Conservation (phyloP, 306 rosid species). For the Lotus japonicus region DNA sequence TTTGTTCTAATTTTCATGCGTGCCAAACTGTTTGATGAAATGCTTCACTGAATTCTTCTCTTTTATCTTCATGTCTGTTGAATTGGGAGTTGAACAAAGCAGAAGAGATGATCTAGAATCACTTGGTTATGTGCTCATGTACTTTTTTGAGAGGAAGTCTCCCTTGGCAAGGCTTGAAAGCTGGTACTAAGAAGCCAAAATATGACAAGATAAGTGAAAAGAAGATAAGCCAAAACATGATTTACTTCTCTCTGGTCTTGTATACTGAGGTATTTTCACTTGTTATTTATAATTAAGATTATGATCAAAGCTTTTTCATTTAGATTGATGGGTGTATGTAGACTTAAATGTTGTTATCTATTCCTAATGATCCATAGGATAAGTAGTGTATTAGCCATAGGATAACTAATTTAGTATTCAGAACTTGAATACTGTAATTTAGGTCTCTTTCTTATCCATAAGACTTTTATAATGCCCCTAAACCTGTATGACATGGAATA, state of each 20-base stretch:
- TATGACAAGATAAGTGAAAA: no score
- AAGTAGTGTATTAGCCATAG: background rate
- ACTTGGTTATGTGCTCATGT: no score
- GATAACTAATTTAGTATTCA: background rate
- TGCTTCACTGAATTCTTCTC: no score
- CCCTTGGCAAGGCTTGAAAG: no score
- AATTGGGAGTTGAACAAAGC: no score
- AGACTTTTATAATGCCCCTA: background rate
- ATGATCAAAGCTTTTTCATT: background rate
- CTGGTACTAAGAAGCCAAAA: no score
- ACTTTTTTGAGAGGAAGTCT: no score
- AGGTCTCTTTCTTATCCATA: constrained; percentile 6
- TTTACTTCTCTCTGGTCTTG: background rate
- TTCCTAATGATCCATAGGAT: background rate
- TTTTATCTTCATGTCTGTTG: no score
- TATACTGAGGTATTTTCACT: background rate
- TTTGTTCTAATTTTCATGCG: no score
- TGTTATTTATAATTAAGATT: background rate
- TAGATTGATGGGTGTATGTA: background rate
- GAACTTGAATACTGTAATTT: constrained; percentile 6
- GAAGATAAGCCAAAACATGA: no score
- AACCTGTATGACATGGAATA: background rate
- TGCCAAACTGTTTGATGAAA: no score
- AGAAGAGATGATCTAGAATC: no score
- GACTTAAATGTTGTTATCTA: background rate